Conservation (phyloP, 345 rosid species). For the Aegle marmelos region DNA sequence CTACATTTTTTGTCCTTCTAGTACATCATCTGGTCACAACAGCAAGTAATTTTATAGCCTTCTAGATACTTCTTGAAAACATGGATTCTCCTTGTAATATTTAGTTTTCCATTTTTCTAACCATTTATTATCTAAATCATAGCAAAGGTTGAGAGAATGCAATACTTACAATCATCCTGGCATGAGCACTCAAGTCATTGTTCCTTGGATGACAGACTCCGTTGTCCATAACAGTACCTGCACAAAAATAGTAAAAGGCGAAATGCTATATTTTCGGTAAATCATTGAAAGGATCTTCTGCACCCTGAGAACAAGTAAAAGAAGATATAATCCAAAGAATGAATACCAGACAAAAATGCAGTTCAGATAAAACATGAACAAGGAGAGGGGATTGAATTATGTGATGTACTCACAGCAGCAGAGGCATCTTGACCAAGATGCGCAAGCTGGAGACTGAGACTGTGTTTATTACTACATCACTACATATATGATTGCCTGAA, state of each 20-base stretch:
- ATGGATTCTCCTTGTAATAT: not conserved
- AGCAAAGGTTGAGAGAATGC: not conserved
- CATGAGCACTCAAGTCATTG: conserved; percentile 45
- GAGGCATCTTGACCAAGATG: conserved; percentile 99
- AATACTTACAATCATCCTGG: conserved; percentile 42
- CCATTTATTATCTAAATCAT: not conserved
- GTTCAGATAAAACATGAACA: not conserved
- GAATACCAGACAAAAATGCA: not conserved
- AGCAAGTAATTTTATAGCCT: no score
- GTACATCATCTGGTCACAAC: no score
- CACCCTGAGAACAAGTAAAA: conserved; percentile 40
- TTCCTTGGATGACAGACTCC: conserved; percentile 35
- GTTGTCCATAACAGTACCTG: conserved; percentile 46
- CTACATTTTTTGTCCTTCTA: no score
- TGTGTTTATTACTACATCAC: conserved; percentile 57
- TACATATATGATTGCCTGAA: no score
- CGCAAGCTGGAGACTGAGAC: conserved; percentile 90
- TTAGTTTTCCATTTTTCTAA: no score
- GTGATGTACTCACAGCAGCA: conserved; percentile 72
- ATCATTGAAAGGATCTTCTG: conserved; percentile 16
- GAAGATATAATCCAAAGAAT: not conserved
- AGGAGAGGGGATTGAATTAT: not conserved
- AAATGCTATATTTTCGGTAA: not conserved
- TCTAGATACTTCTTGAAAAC: not conserved
- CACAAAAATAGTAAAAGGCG: not conserved